Evolutionary conservation across 2,329 filamentous ascomycete species (phyloP).

Genomic region (Fusarium proliferatum): DNA sequence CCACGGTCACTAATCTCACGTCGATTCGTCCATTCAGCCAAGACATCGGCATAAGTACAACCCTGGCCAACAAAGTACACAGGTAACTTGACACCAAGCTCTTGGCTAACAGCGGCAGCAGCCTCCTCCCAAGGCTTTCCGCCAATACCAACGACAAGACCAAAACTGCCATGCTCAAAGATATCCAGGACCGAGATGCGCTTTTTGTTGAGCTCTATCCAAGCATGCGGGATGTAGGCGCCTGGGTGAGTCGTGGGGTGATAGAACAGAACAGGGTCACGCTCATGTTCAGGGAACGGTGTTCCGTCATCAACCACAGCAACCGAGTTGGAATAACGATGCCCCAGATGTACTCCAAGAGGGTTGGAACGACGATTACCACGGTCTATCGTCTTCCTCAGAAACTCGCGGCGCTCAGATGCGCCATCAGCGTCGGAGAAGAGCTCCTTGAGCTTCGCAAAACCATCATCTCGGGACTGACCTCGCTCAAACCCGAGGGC

Average conservation of each 20-base stretch:
- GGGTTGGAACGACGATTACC: conserved; percentile 23
- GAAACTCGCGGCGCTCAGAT: conserved; percentile 7
- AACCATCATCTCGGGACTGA: conserved; percentile 17
- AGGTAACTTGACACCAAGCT: conserved; percentile 59
- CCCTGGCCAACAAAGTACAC: conserved; percentile 65
- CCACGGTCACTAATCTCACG: conserved; percentile 68
- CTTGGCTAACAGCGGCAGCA: conserved; percentile 52
- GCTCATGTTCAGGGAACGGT: conserved; percentile 19
- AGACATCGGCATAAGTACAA: conserved; percentile 70
- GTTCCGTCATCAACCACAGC: conserved; percentile 52
- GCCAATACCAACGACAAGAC: conserved; percentile 65
- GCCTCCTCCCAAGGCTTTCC: conserved; percentile 65
- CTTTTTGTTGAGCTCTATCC: conserved; percentile 62
- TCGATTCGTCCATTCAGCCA: conserved; percentile 66
- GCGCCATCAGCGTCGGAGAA: conserved; percentile 24
- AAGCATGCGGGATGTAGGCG: conserved; percentile 68
- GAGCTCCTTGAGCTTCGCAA: conserved; percentile 21
- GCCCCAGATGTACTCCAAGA: conserved; percentile 20
- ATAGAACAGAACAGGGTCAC: conserved; percentile 57
- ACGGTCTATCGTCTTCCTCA: neutral
- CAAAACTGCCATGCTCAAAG: conserved; percentile 65
- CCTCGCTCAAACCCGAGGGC: conserved; percentile 55
- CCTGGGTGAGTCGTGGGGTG: conserved; percentile 67
- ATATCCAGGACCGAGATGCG: conserved; percentile 69
- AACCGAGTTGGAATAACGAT: conserved; percentile 17